A percentile compares a stretch with the other conserved stretches of the same genome.
Evolutionary conservation across 208 protist species (phyloP).

Genomic region (Leishmania braziliensis): DNA sequence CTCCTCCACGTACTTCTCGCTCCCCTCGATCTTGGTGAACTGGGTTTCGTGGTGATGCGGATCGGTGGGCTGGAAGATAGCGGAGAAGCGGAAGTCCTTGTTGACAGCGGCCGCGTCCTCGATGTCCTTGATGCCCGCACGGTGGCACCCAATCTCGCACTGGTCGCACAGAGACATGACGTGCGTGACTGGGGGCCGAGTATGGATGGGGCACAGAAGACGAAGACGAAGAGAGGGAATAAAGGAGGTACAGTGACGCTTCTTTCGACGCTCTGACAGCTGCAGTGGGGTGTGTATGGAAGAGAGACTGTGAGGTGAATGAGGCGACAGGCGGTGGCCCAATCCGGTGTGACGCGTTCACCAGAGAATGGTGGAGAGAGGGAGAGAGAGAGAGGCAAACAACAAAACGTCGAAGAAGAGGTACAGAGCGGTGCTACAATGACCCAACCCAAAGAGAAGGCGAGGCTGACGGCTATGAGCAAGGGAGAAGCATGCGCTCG

Average conservation of each 20-base stretch:
- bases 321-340: neutral
- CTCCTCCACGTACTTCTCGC: constrained; percentile 81
- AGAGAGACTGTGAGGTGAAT: neutral
- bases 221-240: neutral
- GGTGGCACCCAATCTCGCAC: constrained; percentile 69
- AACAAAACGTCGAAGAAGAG: too few species aligned
- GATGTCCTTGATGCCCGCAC: constrained; percentile 62
- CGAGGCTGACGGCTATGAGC: neutral
- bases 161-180: constrained; percentile 63
- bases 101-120: constrained; percentile 59
- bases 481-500: neutral
- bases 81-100: constrained; percentile 74
- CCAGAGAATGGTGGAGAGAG: neutral
- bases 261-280: neutral
- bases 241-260: neutral
- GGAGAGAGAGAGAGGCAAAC: neutral
- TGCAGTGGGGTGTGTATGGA: neutral
- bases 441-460: neutral
- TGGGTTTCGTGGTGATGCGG: constrained; percentile 79
- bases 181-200: neutral
- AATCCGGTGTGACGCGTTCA: neutral
- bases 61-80: constrained; percentile 86
- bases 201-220: neutral
- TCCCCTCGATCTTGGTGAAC: constrained; percentile 84
- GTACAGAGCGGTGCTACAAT: neutral